Base-by-base conservation (phyloP, 106 monocot genomes). In the Dendrobium nobile region DNA sequence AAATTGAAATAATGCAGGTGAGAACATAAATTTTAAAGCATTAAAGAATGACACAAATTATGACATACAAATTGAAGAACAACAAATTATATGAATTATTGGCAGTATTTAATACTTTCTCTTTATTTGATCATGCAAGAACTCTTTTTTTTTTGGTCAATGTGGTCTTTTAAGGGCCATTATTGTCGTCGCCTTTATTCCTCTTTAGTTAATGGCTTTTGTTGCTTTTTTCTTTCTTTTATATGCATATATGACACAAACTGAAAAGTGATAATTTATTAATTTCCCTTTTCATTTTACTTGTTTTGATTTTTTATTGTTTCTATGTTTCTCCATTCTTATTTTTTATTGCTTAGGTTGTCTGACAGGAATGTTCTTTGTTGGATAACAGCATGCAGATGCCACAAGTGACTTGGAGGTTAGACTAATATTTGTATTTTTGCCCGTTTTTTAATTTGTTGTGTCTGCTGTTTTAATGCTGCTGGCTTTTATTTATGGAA, bases 331-430 rank as follows among this genome's bases (percentile, higher is more conserved):
- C 40, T 87, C 77, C 84, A 84, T 88, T 82, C 55, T 80, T 86
- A 73, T 61, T 72, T 79, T 85, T 85, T 81, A 83, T 77, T 87
- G 68, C 77, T 83, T 85, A 87, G 85, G 79, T 85, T 84, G 77
- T 70, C 88, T 94, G 78, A 89, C 85, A 83, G 85, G 84, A 86
- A 22, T 92, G 51, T 77, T 87, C 82, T 89, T 90, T 72, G 59
- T 92, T 92, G 82, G 75, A 79, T 90, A 79, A 85, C 97, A 97
- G 97, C 79, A 89, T 88, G 80, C 80, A 74, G 77, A 82, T 80
- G 82, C 79, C 73, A 92, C 94, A 31, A 85, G 80, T 72, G 86
- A 89, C 56, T 67, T 97, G 70, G 87, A 89, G 90, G 97, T 97
- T 45, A 90, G 90, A 75, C 40, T 47, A 78, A 4, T 56, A 28